Conservation (phyloP, 2,329 filamentous ascomycete species). For the Colletotrichum sp. region DNA sequence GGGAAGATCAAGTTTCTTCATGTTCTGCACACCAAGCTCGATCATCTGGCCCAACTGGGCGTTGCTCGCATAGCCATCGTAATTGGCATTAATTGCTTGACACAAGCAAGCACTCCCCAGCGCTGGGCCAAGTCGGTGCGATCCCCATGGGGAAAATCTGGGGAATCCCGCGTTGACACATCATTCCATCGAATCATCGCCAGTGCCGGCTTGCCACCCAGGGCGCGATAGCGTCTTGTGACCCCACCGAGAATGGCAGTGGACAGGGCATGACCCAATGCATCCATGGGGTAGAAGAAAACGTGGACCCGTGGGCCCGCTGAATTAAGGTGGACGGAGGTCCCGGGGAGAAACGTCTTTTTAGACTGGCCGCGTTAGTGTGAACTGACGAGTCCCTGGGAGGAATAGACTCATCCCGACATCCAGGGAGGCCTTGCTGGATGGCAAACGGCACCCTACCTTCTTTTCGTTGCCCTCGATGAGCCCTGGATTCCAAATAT, state of each 20-base stretch:
- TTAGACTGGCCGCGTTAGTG: not conserved
- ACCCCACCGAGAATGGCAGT: not conserved
- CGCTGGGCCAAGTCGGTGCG: not conserved
- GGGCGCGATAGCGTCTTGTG: not conserved
- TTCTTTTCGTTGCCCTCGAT: not conserved
- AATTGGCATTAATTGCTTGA: not conserved
- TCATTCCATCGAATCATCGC: not conserved
- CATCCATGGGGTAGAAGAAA: not conserved
- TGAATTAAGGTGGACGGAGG: not conserved
- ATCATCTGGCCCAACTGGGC: not conserved
- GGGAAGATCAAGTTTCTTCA: not conserved
- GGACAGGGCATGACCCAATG: not conserved
- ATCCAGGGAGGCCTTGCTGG: not conserved
- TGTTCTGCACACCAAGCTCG: not conserved
- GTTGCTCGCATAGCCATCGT: not conserved
- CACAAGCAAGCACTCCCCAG: not conserved
- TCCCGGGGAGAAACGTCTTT: not conserved
- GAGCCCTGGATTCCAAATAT: not conserved
- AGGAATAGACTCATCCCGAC: not conserved
- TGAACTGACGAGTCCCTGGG: not conserved
- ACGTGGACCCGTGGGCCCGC: not conserved
- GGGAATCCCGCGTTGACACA: not conserved
- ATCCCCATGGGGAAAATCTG: not conserved
- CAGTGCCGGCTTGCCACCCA: not conserved
- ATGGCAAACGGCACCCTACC: not conserved